Conservation (phyloP, 768 basidiomycete genomes). For the Boletus subcaerulescens region DNA sequence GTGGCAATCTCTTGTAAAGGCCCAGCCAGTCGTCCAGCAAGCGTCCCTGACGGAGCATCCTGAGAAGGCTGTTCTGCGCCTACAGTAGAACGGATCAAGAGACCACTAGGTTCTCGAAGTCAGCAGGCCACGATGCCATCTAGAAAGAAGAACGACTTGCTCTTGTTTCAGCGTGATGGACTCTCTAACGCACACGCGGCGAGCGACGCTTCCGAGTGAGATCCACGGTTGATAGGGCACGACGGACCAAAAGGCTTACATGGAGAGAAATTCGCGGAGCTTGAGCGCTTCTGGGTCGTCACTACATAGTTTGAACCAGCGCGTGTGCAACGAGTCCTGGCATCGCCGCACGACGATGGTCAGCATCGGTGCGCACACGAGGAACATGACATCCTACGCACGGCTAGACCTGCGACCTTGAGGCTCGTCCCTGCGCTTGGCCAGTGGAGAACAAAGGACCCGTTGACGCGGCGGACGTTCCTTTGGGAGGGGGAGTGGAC, state of each 20-base stretch:
- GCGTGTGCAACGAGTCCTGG: conserved; percentile 22
- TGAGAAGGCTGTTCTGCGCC: not conserved
- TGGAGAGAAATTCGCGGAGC: conserved; percentile 27
- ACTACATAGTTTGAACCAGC: conserved; percentile 26
- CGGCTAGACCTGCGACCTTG: conserved; percentile 1
- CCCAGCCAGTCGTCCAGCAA: not conserved
- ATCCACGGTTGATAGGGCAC: not conserved
- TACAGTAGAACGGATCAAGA: conserved; percentile 11
- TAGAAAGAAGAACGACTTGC: conserved; percentile 10
- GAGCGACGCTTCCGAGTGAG: conserved; percentile 2
- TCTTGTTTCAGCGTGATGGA: conserved; percentile 25
- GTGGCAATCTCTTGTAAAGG: too few species aligned
- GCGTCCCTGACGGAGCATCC: not conserved
- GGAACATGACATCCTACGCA: conserved; percentile 1
- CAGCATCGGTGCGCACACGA: not conserved
- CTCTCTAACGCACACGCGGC: conserved; percentile 4
- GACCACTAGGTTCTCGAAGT: conserved; percentile 10
- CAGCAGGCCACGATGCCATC: conserved; percentile 2
- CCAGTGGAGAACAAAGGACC: conserved; percentile 28
- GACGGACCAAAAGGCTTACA: conserved; percentile 15
- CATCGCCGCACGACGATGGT: not conserved
- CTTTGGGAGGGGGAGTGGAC: conserved; percentile 29
- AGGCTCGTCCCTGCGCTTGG: conserved; percentile 6
- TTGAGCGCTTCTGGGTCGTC: conserved; percentile 22
- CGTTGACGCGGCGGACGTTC: conserved; percentile 22